Conservation (phyloP, 169 alveolate species). For the Condylostoma magnum region DNA sequence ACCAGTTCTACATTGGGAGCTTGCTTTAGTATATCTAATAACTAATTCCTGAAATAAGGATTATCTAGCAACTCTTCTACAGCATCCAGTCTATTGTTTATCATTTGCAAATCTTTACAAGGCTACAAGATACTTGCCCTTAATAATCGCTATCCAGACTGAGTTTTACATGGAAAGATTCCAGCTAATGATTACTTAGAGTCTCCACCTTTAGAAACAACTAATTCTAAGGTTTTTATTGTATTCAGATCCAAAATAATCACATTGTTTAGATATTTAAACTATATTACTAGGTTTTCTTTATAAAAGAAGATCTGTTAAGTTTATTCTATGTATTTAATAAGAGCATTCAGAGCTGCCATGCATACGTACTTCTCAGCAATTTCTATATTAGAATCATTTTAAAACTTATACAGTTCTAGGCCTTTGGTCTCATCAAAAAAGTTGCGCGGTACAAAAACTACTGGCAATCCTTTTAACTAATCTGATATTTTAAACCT, state of each 20-base stretch:
- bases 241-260: background rate
- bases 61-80: constrained; percentile 15
- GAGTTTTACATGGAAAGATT: constrained; percentile 46
- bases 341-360: constrained; percentile 51
- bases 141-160: constrained; percentile 45
- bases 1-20: constrained; percentile 22
- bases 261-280: constrained; percentile 6
- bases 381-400: constrained; percentile 33
- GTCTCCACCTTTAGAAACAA: constrained; percentile 18
- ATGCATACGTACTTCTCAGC: constrained; percentile 48
- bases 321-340: constrained; percentile 41
- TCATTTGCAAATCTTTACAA: constrained; percentile 24
- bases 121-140: constrained; percentile 56
- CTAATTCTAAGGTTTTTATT: constrained; percentile 1
- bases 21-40: background rate
- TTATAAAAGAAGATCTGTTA: constrained; percentile 33
- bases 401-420: constrained; percentile 36
- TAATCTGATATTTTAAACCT: constrained; percentile 31
- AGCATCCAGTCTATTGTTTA: constrained; percentile 35
- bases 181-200: constrained; percentile 41
- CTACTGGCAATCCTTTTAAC: constrained; percentile 30
- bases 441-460: constrained; percentile 39
- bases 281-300: constrained; percentile 35
- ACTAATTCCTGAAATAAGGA: background rate
- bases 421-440: constrained; percentile 49